phyloP scores from a whole-genome alignment of 1,284 basidiomycete genomes.

The Hemileia vastatrix region DNA sequence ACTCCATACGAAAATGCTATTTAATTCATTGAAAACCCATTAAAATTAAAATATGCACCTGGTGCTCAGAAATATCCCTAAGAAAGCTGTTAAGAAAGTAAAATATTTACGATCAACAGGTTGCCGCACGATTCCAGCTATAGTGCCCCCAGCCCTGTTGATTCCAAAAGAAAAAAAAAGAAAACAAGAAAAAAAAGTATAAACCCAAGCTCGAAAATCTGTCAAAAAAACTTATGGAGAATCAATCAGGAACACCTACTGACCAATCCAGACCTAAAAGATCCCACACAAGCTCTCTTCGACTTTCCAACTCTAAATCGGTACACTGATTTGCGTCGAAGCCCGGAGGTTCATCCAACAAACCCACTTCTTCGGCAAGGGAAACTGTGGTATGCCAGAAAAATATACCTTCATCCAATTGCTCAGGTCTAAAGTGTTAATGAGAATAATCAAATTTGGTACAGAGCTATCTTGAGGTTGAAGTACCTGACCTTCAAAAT shows the following conservation, averaged over 20 bases:
- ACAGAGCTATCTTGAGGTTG: no score
- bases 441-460: neutral
- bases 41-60: neutral
- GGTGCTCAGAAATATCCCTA: neutral
- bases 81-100: neutral
- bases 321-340: neutral
- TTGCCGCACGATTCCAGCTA: neutral
- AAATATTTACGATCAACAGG: conserved; percentile 6
- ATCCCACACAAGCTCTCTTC: conserved; percentile 8
- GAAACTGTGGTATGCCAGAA: conserved; percentile 8
- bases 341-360: conserved; percentile 16
- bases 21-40: neutral
- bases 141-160: conserved; percentile 9
- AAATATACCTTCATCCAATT: conserved; percentile 19
- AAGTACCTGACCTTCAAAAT: no score
- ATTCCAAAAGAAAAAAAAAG: neutral
- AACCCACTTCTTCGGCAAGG: conserved; percentile 2
- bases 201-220: neutral
- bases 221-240: neutral
- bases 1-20: conserved; percentile 2
- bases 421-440: conserved; percentile 6
- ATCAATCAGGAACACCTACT: neutral
- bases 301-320: conserved; percentile 9
- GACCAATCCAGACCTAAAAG: conserved; percentile 16
- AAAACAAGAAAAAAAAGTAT: neutral